Conservation (phyloP, 345 rosid genomes). For the Melaleuca alternifolia region DNA sequence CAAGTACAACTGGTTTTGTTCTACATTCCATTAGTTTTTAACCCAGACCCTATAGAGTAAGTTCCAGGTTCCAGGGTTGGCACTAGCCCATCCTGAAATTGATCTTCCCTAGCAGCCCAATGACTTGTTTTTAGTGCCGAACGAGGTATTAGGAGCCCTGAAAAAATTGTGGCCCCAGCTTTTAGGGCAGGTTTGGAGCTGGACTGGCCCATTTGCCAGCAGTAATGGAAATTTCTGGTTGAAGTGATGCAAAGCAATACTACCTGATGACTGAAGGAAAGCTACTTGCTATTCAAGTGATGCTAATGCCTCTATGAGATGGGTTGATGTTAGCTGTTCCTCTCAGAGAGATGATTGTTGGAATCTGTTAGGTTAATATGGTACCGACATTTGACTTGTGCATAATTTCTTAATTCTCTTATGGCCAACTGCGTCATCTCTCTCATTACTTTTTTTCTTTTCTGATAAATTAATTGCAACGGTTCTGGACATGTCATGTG, state of each 20-base stretch:
- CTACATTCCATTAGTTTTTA: neutral
- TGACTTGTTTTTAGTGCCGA: neutral
- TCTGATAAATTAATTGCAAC: neutral
- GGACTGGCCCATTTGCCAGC: neutral
- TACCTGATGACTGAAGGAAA: neutral
- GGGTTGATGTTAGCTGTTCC: neutral
- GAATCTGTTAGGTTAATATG: neutral
- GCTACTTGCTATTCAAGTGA: neutral
- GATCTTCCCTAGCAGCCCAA: neutral
- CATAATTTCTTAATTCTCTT: neutral
- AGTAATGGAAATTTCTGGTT: neutral
- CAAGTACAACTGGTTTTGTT: neutral
- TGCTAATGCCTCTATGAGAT: neutral
- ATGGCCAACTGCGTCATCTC: neutral
- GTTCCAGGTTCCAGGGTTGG: neutral
- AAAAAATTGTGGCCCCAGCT: neutral
- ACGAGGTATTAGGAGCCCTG: neutral
- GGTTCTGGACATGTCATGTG: neutral
- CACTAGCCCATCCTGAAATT: neutral
- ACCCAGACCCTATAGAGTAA: neutral
- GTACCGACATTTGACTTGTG: neutral
- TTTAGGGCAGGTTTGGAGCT: neutral
- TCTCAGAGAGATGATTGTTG: neutral
- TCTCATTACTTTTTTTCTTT: neutral
- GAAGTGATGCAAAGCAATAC: neutral